These are phyloP conservation scores for Tanacetum coccineum DNA, from an alignment of 129 eudicot genomes.

Conservation along the genomic window DNA sequence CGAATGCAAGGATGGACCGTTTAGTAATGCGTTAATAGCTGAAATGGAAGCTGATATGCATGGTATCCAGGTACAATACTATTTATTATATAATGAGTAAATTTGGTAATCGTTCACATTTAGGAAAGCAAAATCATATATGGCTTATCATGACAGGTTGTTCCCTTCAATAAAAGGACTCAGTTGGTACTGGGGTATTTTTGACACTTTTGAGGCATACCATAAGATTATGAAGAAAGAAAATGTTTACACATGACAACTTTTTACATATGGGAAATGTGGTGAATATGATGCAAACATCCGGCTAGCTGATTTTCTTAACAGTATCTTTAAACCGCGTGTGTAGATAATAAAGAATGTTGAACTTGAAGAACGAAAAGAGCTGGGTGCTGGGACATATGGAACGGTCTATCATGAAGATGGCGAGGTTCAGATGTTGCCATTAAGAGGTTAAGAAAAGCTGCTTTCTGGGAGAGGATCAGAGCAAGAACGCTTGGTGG, in stretches of 20 bases:
- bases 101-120: slow-evolving; percentile 13
- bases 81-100: not conserved
- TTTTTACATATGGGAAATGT: too few species aligned
- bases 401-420: too few species aligned
- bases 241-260: not conserved
- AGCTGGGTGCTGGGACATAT: slow-evolving; percentile 88
- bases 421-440: too few species aligned
- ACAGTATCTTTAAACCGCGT: too few species aligned
- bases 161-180: not conserved
- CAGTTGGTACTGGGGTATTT: not conserved
- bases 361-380: slow-evolving; percentile 87
- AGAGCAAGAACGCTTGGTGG: slow-evolving; percentile 87
- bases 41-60: slow-evolving; percentile 81
- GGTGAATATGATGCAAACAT: too few species aligned
- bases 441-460: slow-evolving; percentile 73
- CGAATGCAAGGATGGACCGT: slow-evolving; percentile 38
- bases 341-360: slow-evolving; percentile 75
- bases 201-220: not conserved
- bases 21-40: slow-evolving; percentile 77
- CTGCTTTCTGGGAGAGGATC: slow-evolving; percentile 87
- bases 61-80: slow-evolving; percentile 67
- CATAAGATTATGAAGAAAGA: not conserved
- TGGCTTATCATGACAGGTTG: too few species aligned
- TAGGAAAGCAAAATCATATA: too few species aligned
- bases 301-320: too few species aligned